A percentile compares a stretch with the other conserved stretches of the same genome.
phyloP scores from a whole-genome alignment of 2,329 filamentous ascomycete genomes.

The Beauveria caledonica region DNA sequence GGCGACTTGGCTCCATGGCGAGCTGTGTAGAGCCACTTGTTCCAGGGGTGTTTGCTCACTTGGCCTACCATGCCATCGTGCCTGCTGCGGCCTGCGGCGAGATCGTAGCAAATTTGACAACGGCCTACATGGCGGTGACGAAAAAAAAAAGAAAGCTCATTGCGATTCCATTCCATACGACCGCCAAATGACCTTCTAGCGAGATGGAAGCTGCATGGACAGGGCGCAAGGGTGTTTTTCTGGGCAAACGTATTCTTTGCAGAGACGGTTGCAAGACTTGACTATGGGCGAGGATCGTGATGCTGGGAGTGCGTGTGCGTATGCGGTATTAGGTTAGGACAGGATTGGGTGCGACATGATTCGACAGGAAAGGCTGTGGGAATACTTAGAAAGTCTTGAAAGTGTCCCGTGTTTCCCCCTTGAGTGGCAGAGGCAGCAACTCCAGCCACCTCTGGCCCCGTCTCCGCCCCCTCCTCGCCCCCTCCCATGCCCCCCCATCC shows the following conservation, averaged over 20 bases:
- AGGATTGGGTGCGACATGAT: not conserved
- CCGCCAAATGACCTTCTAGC: not conserved
- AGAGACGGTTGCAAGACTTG: not conserved
- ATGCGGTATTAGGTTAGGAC: not conserved
- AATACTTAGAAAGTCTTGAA: not conserved
- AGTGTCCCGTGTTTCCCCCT: not conserved
- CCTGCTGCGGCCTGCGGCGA: not conserved
- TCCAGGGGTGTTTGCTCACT: not conserved
- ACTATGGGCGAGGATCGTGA: not conserved
- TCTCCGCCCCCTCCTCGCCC: not conserved
- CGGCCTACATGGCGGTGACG: slow-evolving; percentile 1
- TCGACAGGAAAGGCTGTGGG: not conserved
- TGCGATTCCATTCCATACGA: too few relatives aligned
- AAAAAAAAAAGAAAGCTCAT: not conserved
- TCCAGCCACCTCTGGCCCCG: not conserved
- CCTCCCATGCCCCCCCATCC: not conserved
- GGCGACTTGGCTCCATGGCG: not conserved
- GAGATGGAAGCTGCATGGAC: not conserved
- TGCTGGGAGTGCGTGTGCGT: not conserved
- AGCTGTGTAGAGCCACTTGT: not conserved
- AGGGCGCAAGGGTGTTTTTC: not conserved
- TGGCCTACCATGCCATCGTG: not conserved
- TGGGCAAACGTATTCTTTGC: not conserved
- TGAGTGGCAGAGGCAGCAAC: not conserved
- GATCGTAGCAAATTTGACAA: not conserved